These are phyloP conservation scores for Pleoardoris graminearum DNA, from an alignment of 2,329 filamentous ascomycete species.

Conservation along the genomic window DNA sequence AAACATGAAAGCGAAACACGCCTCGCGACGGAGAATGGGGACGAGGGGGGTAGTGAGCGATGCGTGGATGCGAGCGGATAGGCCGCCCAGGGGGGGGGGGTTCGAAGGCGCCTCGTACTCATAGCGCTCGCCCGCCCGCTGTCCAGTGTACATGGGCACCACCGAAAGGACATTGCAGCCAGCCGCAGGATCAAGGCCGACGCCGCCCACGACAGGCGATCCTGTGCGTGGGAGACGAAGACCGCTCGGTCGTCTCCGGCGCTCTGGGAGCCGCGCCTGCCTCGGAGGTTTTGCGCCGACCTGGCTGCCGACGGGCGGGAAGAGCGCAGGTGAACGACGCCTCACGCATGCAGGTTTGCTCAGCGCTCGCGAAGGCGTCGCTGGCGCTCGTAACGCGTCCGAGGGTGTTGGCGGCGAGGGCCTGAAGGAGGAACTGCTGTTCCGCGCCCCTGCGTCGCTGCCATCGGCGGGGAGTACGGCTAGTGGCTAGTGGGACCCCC, in stretches of 20 bases:
- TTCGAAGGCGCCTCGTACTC: too few species aligned
- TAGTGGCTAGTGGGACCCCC: background rate
- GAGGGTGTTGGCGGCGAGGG: too few species aligned
- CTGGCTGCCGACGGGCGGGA: too few species aligned
- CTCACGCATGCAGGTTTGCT: background rate
- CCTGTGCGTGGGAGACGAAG: constrained; percentile 25
- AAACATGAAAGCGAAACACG: background rate
- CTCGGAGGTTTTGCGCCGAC: constrained; percentile 12
- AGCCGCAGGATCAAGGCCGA: background rate
- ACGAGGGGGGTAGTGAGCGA: background rate
- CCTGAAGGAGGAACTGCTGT: too few species aligned
- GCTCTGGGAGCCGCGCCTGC: constrained; percentile 16
- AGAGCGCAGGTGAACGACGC: constrained; percentile 10
- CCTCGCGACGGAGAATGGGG: background rate
- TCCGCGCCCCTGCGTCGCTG: constrained; percentile 7
- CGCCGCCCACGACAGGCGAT: constrained; percentile 18
- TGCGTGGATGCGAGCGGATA: background rate
- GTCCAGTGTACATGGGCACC: background rate
- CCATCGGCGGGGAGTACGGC: too few species aligned
- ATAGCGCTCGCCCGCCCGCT: background rate
- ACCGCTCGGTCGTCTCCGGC: constrained; percentile 23
- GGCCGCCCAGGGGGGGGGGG: too few species aligned
- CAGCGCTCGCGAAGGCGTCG: background rate
- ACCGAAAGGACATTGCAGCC: too few species aligned
- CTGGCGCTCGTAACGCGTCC: too few species aligned